Evolutionary conservation across 306 rosid genomes (phyloP).

Genomic region (Pueraria montana): DNA sequence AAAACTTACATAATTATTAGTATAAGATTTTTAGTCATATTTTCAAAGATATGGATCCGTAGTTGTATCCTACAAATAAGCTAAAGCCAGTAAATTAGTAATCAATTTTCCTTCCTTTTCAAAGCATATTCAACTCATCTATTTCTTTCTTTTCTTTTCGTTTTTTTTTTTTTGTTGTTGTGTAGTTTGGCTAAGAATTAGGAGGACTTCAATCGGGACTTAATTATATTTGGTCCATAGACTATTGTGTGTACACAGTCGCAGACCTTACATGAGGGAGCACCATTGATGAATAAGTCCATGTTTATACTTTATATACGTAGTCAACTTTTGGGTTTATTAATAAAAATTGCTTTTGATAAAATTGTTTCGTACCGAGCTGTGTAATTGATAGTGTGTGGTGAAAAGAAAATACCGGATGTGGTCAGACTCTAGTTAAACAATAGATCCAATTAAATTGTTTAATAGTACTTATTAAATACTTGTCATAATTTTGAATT

Average conservation of each 20-base stretch:
- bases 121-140: not conserved
- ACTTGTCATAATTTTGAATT: no score
- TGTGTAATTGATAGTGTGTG: no score
- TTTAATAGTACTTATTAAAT: no score
- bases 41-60: not conserved
- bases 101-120: not conserved
- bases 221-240: not conserved
- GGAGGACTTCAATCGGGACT: not conserved
- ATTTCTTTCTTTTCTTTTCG: not conserved
- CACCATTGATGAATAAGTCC: no score
- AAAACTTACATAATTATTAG: not conserved
- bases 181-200: not conserved
- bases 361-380: no score
- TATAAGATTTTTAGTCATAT: not conserved
- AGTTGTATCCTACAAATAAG: slow-evolving; percentile 7
- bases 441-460: no score
- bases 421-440: no score
- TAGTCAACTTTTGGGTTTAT: no score
- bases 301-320: no score
- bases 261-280: not conserved
- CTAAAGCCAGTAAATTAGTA: not conserved
- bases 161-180: no score
- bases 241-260: not conserved
- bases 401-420: no score
- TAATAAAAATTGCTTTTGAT: no score